A percentile compares a stretch with the other conserved stretches of the same genome.
These are phyloP conservation scores for Thermomyces lanuginosus DNA, from an alignment of 2,329 filamentous ascomycete species.

Conservation along the genomic window DNA sequence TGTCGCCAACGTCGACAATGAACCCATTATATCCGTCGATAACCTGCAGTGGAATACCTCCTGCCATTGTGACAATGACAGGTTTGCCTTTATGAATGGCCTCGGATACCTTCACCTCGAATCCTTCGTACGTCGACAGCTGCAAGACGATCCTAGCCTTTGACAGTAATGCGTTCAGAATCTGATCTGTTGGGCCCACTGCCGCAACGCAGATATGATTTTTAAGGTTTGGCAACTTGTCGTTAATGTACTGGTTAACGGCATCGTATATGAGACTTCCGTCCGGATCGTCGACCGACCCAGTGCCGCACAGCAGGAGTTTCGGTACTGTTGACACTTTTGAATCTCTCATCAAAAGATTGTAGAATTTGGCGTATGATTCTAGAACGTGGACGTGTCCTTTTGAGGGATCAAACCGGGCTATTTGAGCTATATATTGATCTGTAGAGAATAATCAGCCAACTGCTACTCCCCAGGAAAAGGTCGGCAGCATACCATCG, in stretches of 20 bases:
- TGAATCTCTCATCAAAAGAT: slow-evolving; percentile 39
- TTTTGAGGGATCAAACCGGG: slow-evolving; percentile 70
- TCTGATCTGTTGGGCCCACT: slow-evolving; percentile 60
- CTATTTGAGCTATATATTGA: slow-evolving; percentile 64
- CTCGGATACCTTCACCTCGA: slow-evolving; percentile 76
- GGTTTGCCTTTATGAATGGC: slow-evolving; percentile 66
- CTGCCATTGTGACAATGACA: slow-evolving; percentile 56
- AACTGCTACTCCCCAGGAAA: too few relatives aligned
- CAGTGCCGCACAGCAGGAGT: slow-evolving; percentile 61
- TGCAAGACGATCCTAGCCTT: slow-evolving; percentile 60
- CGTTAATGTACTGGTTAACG: slow-evolving; percentile 51
- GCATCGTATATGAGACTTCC: slow-evolving; percentile 55
- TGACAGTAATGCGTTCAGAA: slow-evolving; percentile 59
- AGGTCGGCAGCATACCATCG: slow-evolving; percentile 12
- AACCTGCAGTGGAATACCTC: slow-evolving; percentile 69
- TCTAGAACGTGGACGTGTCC: slow-evolving; percentile 64
- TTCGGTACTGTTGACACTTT: slow-evolving; percentile 49
- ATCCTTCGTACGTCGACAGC: slow-evolving; percentile 65
- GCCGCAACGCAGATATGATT: slow-evolving; percentile 59
- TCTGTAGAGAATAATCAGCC: too few relatives aligned
- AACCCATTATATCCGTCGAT: slow-evolving; percentile 56
- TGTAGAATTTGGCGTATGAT: slow-evolving; percentile 55
- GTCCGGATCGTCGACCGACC: slow-evolving; percentile 68
- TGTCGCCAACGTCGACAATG: slow-evolving; percentile 55
- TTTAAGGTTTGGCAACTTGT: slow-evolving; percentile 44